A percentile compares a stretch with the other conserved stretches of the same genome.
Evolutionary conservation across 2,329 filamentous ascomycete species (phyloP).

Genomic region (Microdochium paspali): DNA sequence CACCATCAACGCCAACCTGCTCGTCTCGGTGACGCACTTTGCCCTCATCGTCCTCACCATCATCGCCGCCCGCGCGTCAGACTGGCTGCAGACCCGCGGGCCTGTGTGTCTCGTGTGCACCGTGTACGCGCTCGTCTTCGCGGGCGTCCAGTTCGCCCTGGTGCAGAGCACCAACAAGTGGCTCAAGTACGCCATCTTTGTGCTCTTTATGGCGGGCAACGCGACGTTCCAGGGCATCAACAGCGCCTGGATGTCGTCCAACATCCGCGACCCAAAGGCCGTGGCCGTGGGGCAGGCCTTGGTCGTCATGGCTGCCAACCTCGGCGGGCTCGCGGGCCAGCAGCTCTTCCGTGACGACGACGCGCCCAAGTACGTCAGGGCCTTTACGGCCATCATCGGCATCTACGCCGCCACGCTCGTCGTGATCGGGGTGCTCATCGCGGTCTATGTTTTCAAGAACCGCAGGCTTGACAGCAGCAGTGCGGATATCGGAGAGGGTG

Average conservation of each 20-base stretch:
- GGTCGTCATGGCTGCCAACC: constrained; percentile 8
- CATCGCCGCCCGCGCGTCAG: constrained; percentile 5
- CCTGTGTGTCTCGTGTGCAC: constrained; percentile 5
- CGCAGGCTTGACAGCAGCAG: too few relatives aligned
- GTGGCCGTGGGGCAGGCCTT: constrained; percentile 7
- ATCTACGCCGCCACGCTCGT: constrained; percentile 2
- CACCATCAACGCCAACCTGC: constrained; percentile 1
- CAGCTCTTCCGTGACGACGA: constrained; percentile 7
- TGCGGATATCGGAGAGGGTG: too few relatives aligned
- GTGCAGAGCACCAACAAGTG: constrained; percentile 2
- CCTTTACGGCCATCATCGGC: constrained; percentile 5
- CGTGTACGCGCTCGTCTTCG: constrained; percentile 5
- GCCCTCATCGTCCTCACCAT: constrained; percentile 4
- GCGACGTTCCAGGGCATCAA: constrained; percentile 5
- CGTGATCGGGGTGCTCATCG: not conserved
- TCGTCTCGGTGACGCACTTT: not conserved
- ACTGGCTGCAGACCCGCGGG: constrained; percentile 8
- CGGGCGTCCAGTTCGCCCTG: constrained; percentile 5
- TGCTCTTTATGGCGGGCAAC: constrained; percentile 6
- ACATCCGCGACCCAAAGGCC: constrained; percentile 2
- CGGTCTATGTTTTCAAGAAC: too few relatives aligned
- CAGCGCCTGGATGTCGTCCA: constrained; percentile 8
- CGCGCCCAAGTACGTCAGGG: constrained; percentile 5
- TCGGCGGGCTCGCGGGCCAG: constrained; percentile 3
- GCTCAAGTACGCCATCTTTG: constrained; percentile 6